Conservation (phyloP, 345 rosid genomes). For the Firmiana major region DNA sequence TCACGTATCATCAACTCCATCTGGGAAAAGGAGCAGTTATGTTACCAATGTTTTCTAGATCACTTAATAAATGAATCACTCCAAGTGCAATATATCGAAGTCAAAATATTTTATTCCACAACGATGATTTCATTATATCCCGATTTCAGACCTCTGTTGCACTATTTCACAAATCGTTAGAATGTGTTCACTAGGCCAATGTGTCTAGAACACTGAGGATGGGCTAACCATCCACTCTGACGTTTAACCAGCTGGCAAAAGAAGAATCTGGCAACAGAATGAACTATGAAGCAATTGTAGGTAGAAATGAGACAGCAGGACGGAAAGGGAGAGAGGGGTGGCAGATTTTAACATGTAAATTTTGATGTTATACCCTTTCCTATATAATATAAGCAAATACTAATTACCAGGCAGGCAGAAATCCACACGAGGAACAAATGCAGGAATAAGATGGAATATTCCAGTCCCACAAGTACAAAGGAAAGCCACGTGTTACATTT, state of each 20-base stretch:
- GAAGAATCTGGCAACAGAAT: neutral
- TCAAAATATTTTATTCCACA: neutral
- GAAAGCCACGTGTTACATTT: neutral
- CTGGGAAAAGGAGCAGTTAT: constrained; percentile 82
- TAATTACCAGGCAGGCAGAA: neutral
- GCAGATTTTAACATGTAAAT: neutral
- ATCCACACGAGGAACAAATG: neutral
- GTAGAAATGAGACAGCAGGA: neutral
- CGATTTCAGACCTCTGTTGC: neutral
- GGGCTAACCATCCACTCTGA: too few relatives aligned
- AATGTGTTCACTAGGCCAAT: neutral
- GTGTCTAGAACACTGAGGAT: neutral
- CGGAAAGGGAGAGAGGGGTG: too few relatives aligned
- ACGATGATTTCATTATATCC: neutral
- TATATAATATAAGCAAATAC: neutral
- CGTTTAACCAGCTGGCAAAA: too few relatives aligned
- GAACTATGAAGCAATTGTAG: neutral
- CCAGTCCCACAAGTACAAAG: neutral
- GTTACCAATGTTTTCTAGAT: constrained; percentile 34
- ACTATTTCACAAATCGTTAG: neutral
- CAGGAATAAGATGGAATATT: neutral
- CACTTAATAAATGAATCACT: constrained; percentile 16
- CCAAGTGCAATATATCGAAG: constrained; percentile 16
- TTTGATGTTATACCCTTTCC: neutral
- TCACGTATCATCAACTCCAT: constrained; percentile 97